Evolutionary conservation across 352 stramenopile species (phyloP), one percentile per base, ranked within the genome.

Genomic region (Pythium rishiriense): DNA sequence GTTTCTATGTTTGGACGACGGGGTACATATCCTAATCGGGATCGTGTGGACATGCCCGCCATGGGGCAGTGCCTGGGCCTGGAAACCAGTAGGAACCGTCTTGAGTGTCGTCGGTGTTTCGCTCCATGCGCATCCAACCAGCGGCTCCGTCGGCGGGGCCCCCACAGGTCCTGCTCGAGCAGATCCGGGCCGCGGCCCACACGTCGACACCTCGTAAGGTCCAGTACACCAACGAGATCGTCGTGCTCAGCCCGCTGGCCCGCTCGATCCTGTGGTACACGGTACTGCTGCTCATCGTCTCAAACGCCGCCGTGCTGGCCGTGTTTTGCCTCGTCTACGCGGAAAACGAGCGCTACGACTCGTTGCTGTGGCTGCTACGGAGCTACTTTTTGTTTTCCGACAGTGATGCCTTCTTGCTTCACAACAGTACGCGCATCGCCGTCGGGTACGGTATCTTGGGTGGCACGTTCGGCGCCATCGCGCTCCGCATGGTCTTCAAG

Each of bases 231-330:
- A 26, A 52, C 42, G 42, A 61, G 28, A n/a, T 43, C 39, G 41
- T 61, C 17, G 25, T 41, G 26, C 42, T 61, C 1, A 31, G 24
- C 11, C 54, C 37, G 0, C 25, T 51, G 19, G 31, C 29, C 4
- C 46, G 46, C 6, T 4, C 17, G 17, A 0, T 37, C 21, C 21
- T 56, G 17, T 63, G 29, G 43, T 50, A 10, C 14, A 39, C 21
- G 0, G 26, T 63, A 3, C 7, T 58, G 24, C 22, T 65, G 22
- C 26, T 65, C 22, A 43, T 41, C 2, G 19, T 57, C 4, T 51
- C 39, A n/a, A 65, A 65, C 33, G 46, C 58, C 19, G 12, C 11
- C n/a, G 37, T 65, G 35, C 58, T 65, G 10, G 37, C 33, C 7
- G 26, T 57, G 25, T 58, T 57, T 42, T 35, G 47, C 17, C 2